Base-by-base conservation (phyloP, 148 eudicot species). In the Amaranthus cruentus region DNA sequence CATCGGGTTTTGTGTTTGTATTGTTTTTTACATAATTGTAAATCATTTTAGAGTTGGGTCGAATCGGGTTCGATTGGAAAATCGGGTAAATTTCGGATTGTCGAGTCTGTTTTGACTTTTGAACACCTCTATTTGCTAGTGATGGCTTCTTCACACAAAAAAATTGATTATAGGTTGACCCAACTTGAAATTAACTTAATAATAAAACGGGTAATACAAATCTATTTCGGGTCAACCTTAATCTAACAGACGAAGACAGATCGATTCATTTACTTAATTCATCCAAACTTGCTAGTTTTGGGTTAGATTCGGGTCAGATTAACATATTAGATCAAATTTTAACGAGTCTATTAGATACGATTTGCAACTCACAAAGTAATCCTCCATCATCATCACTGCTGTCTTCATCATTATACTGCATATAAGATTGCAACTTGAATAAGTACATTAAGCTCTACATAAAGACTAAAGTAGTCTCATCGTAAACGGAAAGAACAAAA, bases 331-430 rank as follows among this genome's bases (percentile, higher is more conserved):
- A 38, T 48, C 10, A 5, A 2, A 6, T 18, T 6, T 59, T 5
- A 60, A 49, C 11, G 42, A n/a, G 59, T 9, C 11, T 57, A 71
- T 28, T 28, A 28, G 38, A 28, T 7, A 21, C 43, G 54, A n/a
- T 6, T 53, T 7, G 56, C 79, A 68, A 85, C 93, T 87, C 70
- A 91, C 96, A 91, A 49, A 91, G 93, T 85, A 91, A 73, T 76
- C 96, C 96, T 76, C 96, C 96, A 60, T 91, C 93, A 51, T 88
- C 96, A 50, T 88, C 92, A 61, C 86, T 81, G 78, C 87, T 79
- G 47, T 76, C 91, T 76, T 82, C 89, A 72, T 81, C 89, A 71
- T 74, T 58, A 47, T 66, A 48, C 96, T 91, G 93, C 70, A 78
- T 28, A 7, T 4, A 66, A 49, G 43, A 83, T 52, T 46, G 50